Base-by-base conservation (phyloP, 805 yeast species). In the Kuraishia capsulata region DNA sequence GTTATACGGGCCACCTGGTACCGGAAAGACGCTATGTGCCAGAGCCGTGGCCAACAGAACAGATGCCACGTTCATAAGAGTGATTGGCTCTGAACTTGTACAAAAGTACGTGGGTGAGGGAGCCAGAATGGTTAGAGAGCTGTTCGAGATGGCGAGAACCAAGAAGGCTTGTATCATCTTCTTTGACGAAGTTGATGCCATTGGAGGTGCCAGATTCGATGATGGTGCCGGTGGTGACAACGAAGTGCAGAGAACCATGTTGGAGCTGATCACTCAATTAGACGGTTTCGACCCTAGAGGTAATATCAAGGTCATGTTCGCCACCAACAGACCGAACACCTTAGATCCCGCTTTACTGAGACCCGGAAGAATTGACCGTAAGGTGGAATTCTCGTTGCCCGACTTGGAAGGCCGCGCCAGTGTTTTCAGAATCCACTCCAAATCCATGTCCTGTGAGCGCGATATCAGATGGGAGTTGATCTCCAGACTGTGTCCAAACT, bases 221-320 rank as follows among this genome's bases (percentile, higher is more conserved):
- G 98, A 92, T 59, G 97, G 97, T 53, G 97, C 97, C 9, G 97
- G 97, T 51, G 97, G 97, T 56, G 98, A 92, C 62, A 92, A 90
- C 58, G 99, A 92, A 66, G 98, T 92, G 39, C 98, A 92, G 66
- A 78, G 98, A 69, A 92, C 98, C 33, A 92, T 92, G 98, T 73
- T 92, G 75, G 98, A 92, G 63, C 76, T 92, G 52, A 92, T 92
- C 56, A 88, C 97, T 32, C 99, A 92, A 61, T 71, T 92, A 56
- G 99, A 92, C 61, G 99, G 99, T 39, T 92, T 92, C 61, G 98
- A 92, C 54, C 95, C 98, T 44, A 81, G 97, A 64, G 98, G 97
- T 55, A 92, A 92, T 62, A 92, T 92, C 61, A 92, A 92, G 69
- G 99, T 92, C 40, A 92, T 92, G 97, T 92, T 92, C 66, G 99